phyloP scores from a whole-genome alignment of 148 eudicot genomes.

The Chenopodium berlandieri region DNA sequence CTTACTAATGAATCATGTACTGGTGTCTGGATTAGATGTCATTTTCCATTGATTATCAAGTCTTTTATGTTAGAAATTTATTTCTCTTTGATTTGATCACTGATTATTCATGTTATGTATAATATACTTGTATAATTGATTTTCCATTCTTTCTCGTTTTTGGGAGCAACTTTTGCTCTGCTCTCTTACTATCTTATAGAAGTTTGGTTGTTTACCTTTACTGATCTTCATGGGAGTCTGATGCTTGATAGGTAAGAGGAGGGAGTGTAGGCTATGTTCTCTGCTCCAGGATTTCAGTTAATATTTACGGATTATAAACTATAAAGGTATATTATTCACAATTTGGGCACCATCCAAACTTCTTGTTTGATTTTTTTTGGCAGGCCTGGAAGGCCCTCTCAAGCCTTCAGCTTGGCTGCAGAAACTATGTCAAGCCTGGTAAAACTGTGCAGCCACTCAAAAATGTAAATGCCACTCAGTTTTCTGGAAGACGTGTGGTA shows the following conservation, averaged over 20 bases:
- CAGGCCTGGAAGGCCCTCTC: slow-evolving; percentile 92
- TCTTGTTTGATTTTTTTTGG: slow-evolving; percentile 25
- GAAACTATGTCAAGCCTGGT: slow-evolving; percentile 65
- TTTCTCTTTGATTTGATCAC: background rate
- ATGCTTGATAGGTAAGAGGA: no score
- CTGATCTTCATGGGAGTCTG: background rate
- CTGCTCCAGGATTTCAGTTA: background rate
- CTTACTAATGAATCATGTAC: background rate
- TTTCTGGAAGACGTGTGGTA: slow-evolving; percentile 30
- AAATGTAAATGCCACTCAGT: slow-evolving; percentile 33
- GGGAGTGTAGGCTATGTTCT: background rate
- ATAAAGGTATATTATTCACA: background rate
- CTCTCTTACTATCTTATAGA: background rate
- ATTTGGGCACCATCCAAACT: background rate
- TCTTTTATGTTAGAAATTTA: background rate
- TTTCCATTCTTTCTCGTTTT: background rate
- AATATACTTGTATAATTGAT: background rate
- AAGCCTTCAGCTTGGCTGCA: slow-evolving; percentile 54
- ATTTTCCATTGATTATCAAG: background rate
- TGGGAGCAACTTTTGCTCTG: background rate
- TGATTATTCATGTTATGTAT: background rate
- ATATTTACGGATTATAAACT: background rate
- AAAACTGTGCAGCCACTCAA: slow-evolving; percentile 50
- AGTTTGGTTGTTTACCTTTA: background rate
- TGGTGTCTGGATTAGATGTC: background rate